Percentiles rank a stretch among this genome's conserved stretches.
Evolutionary conservation across 2,329 filamentous ascomycete genomes (phyloP).

Genomic region (Cordyceps tenuipes): DNA sequence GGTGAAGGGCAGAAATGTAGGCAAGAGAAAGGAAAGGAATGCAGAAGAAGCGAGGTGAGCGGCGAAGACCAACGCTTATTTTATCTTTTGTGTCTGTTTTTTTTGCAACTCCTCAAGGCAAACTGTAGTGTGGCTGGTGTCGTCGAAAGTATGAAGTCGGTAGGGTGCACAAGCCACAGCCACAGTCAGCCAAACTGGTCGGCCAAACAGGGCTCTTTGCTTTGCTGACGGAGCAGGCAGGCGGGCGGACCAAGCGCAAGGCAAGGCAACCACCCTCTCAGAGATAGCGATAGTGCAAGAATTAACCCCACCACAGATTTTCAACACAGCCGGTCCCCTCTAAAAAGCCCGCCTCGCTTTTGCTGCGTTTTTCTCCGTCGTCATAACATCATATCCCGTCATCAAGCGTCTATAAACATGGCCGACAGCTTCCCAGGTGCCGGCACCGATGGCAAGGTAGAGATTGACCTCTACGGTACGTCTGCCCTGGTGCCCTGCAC

Average conservation of each 20-base stretch:
- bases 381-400: neutral
- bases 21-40: no score
- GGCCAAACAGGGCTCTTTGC: neutral
- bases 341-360: constrained; percentile 3
- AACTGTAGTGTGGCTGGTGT: neutral
- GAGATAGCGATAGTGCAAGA: constrained; percentile 1
- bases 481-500: neutral
- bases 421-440: constrained; percentile 6
- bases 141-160: neutral
- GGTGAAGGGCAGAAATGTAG: no score
- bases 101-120: no score
- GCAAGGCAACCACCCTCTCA: neutral
- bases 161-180: neutral
- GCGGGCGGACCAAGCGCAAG: no score
- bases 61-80: no score
- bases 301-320: constrained; percentile 13
- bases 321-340: constrained; percentile 8
- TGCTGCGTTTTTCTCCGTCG: constrained; percentile 1
- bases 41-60: no score
- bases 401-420: constrained; percentile 1
- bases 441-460: constrained; percentile 22
- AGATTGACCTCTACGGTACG: constrained; percentile 54
- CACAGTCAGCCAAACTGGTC: neutral
- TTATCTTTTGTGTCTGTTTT: no score
- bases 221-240: neutral